These are phyloP conservation scores for Lagenaria siceraria DNA, from an alignment of 306 rosid species.

Conservation along the genomic window DNA sequence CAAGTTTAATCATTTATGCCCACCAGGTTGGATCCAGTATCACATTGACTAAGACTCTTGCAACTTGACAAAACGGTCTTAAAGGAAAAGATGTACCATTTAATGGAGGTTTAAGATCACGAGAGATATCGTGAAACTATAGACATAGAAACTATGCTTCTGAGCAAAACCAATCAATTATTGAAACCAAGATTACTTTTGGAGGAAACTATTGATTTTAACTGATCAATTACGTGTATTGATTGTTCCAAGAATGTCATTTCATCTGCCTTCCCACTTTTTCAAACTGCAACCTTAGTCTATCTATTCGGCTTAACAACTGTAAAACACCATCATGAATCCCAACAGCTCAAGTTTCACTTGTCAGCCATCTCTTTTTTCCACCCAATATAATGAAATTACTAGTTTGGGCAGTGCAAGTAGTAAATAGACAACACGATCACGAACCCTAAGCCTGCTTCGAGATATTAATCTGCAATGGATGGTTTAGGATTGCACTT, in stretches of 20 bases:
- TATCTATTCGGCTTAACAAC: not conserved
- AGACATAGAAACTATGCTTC: not conserved
- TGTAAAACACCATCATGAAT: not conserved
- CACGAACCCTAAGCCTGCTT: not conserved
- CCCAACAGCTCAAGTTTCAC: not conserved
- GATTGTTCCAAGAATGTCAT: not conserved
- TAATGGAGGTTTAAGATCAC: not conserved
- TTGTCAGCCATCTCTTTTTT: not conserved
- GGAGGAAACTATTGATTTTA: not conserved
- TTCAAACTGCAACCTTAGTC: not conserved
- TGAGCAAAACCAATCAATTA: not conserved
- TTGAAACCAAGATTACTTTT: not conserved
- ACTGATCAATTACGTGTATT: not conserved
- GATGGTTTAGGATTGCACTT: not conserved
- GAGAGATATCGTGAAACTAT: not conserved
- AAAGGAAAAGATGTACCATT: not conserved
- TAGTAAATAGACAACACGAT: not conserved
- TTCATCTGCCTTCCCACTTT: not conserved
- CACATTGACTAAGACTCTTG: not conserved
- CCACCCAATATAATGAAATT: not conserved
- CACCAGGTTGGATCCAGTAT: not conserved
- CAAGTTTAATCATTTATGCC: not conserved
- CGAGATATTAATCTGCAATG: not conserved
- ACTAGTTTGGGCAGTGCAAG: not conserved
- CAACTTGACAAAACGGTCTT: not conserved